phyloP scores from a whole-genome alignment of 495 filamentous ascomycete species.

The Thermothielavioides terrestris region DNA sequence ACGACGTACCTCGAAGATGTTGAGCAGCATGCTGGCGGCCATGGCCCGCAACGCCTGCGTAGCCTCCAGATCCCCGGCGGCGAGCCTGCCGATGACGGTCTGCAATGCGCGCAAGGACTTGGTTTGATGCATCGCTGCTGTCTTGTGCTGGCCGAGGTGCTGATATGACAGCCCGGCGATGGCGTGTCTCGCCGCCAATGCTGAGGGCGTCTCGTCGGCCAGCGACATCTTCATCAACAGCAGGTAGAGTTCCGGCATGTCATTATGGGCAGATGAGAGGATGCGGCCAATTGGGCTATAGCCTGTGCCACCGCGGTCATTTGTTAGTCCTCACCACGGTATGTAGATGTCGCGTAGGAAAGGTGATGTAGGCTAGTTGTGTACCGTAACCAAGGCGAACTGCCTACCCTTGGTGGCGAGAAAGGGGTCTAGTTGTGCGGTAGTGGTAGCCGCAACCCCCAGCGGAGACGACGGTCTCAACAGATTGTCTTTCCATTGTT shows the following conservation, averaged over 20 bases:
- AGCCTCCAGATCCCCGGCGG: not conserved
- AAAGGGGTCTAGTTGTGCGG: no score
- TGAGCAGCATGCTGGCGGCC: conserved; percentile 19
- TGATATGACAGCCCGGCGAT: conserved; percentile 15
- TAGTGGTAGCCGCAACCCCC: no score
- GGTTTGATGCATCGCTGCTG: conserved; percentile 8
- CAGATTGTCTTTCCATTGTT: no score
- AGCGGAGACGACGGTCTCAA: no score
- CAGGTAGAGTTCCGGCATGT: conserved; percentile 7
- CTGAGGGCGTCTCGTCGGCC: conserved; percentile 8
- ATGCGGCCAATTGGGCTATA: conserved; percentile 1
- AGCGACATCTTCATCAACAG: conserved; percentile 15
- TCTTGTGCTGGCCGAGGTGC: conserved; percentile 1
- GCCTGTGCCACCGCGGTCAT: not conserved
- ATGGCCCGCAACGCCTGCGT: conserved; percentile 11
- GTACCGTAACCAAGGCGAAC: no score
- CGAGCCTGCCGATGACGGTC: conserved; percentile 2
- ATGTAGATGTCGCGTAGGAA: no score
- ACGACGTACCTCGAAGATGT: conserved; percentile 10
- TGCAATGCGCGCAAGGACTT: conserved; percentile 12
- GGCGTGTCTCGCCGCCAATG: conserved; percentile 13
- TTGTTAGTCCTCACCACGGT: no score
- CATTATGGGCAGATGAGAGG: conserved; percentile 6
- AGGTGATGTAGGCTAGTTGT: no score
- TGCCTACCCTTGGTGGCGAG: no score